Base-by-base conservation (phyloP, 2,329 filamentous ascomycete species). In the Cryphonectria radicalis region DNA sequence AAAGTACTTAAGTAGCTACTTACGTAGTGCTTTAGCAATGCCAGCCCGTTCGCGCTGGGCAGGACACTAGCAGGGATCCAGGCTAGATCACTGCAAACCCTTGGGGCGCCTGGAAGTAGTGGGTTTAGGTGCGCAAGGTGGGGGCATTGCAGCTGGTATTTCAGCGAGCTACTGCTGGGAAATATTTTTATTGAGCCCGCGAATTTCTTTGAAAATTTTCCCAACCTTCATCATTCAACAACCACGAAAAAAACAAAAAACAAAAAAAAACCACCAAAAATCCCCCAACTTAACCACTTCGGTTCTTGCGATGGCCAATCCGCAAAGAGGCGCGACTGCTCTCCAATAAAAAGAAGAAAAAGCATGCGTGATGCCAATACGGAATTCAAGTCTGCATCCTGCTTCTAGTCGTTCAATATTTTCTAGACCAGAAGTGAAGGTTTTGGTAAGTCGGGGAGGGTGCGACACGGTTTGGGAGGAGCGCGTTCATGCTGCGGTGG, bases 111-210 rank as follows among this genome's bases (percentile, higher is more conserved):
- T 35, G 25, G 46, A 22, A 50, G 46, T n/a, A 50, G 46, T 50
- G 46, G 46, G 46, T 50, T 50, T 11, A 50, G 46, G 46, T n/a
- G 46, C 22, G 46, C 46, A n/a, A 11, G 19, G 43, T 65, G 63
- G 63, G 63, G 63, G 63, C 42, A 25, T 22, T 3, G 19, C 59
- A 13, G 59, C 59, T 32, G 14, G 42, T 28, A 53, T 46, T 65
- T 46, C 25, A 32, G 25, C 22, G 43, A 22, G 46, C 7, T n/a
- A n/a, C 40, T 14, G 25, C 42, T 65, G 17, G 4, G 11, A 65
- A 65, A 32, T 65, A 35, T 53, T 32, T 65, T 22, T n/a, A n/a
- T n/a, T 53, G 63, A 65, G 43, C 63, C 19, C 28, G 42, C 25
- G n/a, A 50, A 50, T 4, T 28, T 37, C 32, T 32, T 2, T 53